Evolutionary conservation across 2,329 filamentous ascomycete genomes (phyloP).

Genomic region (Exophiala aquamarina): DNA sequence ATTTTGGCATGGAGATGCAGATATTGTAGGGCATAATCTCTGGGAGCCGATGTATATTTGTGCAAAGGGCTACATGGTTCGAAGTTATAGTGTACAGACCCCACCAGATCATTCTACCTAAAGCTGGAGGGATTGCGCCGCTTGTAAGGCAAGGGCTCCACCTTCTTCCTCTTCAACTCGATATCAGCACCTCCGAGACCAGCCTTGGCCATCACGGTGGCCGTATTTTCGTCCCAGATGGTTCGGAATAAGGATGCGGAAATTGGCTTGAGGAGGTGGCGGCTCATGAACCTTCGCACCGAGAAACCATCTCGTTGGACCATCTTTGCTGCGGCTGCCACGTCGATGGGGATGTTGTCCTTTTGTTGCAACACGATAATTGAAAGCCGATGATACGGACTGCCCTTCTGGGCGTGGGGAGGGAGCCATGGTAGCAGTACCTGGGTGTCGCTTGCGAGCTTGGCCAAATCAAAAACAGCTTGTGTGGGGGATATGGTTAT

Average conservation of each 20-base stretch:
- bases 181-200: slow-evolving; percentile 74
- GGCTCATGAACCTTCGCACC: slow-evolving; percentile 71
- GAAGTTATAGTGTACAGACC: slow-evolving; percentile 22
- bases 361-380: slow-evolving; percentile 82
- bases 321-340: slow-evolving; percentile 55
- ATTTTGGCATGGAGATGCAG: no score
- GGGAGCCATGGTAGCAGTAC: slow-evolving; percentile 79
- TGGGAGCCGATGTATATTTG: not conserved
- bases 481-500: slow-evolving; percentile 62
- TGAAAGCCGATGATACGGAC: slow-evolving; percentile 84
- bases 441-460: slow-evolving; percentile 61
- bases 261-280: slow-evolving; percentile 68
- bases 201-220: slow-evolving; percentile 80
- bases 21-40: no score
- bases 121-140: slow-evolving; percentile 53
- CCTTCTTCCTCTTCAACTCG: slow-evolving; percentile 78
- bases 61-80: no score
- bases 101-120: slow-evolving; percentile 38
- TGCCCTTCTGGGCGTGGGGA: slow-evolving; percentile 83
- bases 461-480: slow-evolving; percentile 64
- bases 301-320: slow-evolving; percentile 67
- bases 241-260: slow-evolving; percentile 86
- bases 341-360: slow-evolving; percentile 59
- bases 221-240: slow-evolving; percentile 84
- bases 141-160: slow-evolving; percentile 67